Evolutionary conservation across 2,329 filamentous ascomycete genomes (phyloP), one percentile per base, ranked within the genome.

Genomic region (Aspergillus novoparasiticus): DNA sequence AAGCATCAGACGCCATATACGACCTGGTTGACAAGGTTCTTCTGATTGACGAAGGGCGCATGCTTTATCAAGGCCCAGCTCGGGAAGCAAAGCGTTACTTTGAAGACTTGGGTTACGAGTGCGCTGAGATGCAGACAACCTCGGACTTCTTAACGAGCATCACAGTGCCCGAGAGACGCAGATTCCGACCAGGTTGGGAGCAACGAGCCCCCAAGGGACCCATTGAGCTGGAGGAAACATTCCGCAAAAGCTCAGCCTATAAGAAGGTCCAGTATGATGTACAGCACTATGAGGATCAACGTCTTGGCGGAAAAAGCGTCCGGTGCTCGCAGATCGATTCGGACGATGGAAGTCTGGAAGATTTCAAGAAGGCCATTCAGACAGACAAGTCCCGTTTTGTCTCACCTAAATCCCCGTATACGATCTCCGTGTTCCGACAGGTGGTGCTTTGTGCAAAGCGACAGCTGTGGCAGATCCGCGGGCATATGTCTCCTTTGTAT

Each of bases 11-110:
- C 69, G 84, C 84, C 6, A 88, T 90, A 59, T 89, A 89, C 70
- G 81, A 87, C 58, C 79, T 89, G 30, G 90, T 92, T 81, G 90
- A 93, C 73, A 92, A 92, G 74, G 89, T 93, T 2, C 76, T 92
- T 19, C 84, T 92, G 21, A 90, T 93, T 50, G 88, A 93, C 65
- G 81, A 87, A 65, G 90, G 90, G 0, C 84, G 86, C 1, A 85
- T 87, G 74, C 82, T 89, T 56, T 90, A 84, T 73, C 85, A 86
- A 68, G 88, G 88, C 0, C 84, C 82, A 0, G 81, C 83, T 1
- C 74, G 77, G 12, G 81, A 85, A 41, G 88, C 88, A 1, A 84
- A 82, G 62, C 76, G 80, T 23, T 90, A 89, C 72, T 90, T 91
- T 69, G 83, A 87, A 68, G 82, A 85, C 32, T 78, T 90, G 14